Evolutionary conservation across 805 yeast species (phyloP), one percentile per base, ranked within the genome.

Genomic region (Yamadazyma sp.): DNA sequence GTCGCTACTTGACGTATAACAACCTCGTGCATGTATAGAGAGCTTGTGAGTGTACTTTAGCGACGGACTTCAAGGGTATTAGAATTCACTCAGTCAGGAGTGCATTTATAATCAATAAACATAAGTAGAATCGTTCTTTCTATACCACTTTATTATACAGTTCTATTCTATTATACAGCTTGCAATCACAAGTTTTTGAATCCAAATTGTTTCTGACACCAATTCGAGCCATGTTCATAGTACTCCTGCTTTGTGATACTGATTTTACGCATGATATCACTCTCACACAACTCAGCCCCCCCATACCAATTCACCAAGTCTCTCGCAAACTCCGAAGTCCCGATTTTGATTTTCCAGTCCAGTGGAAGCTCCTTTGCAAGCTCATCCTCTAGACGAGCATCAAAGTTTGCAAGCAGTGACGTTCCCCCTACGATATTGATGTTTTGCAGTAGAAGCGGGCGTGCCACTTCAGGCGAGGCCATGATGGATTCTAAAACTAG

Each of bases 401-500:
- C 68, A 45, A 85, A 82, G 27, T 89, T 87, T 0, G 81, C 77
- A 9, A 93, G 52, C 34, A 80, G 77, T 35, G 86, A 72, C 12
- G 82, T 81, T 0, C 99, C 99, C 0, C 99, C 99, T 1, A 80
- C 77, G 8, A 89, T 66, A 13, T 79, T 78, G 10, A 93, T 77
- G 57, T 93, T 93, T 3, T 91, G 80, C 50, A 80, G 78, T 35
- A 93, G 65, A 37, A 93, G 60, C 0, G 96, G 95, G 35, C 86
- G 64, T 2, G 82, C 55, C 4, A 83, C 72, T 45, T 80, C 88
- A 0, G 97, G 96, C 22, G 85, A 72, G 11, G 80, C 65, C 52
- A 75, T 69, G 4, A 93, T 67, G 19, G 85, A 67, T 42, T 86
- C 88, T 28, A 82, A 75, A 2, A 87, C 74, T 14, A 95, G 60